Base-by-base conservation (phyloP, 106 monocot species). In the Apostasia shenzhenica region DNA sequence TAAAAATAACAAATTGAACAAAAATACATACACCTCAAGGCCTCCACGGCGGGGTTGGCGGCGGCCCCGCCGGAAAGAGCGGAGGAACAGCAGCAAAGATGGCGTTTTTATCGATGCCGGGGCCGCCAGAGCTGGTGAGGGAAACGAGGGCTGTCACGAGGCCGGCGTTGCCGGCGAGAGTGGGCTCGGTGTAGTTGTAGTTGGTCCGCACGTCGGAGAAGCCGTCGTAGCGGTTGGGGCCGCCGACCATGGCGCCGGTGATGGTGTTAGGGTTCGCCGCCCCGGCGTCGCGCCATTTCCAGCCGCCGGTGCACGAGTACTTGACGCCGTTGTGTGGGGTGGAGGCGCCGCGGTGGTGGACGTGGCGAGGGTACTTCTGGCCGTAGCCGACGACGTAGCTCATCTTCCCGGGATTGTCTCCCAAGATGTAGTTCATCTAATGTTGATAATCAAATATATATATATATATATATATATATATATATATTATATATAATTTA, bases 371-470 rank as follows among this genome's bases (percentile, higher is more conserved):
- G 63, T 89, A 89, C 43, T 82, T 84, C 47, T 51, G 37, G 10
- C 93, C 86, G 50, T 89, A 82, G 6, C 93, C 93, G 2, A 89
- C 86, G 11, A 93, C 71, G 73, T 93, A 93, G 76, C 89, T 93
- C 93, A 93, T 89, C 38, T 90, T 86, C 61, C 13, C 50, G 1
- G 93, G 93, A 55, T 93, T 93, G 13, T 86, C 65, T 26, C 93
- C 93, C 3, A 93, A 42, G 2, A 93, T 70, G 68, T 93, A 90
- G 61, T 89, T 58, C 4, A 93, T 66, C 93, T 89, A 71, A 50
- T 50, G 26, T 1, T 5, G 6, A 60, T 41, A 40, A 38, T 26
- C 13, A 54, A 4, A 6, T 4, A 40, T 40, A 59, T 48, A 8
- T 1, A 51, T 5, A 57, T 47, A 45, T 5, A 26, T n/a, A 74